Conservation (phyloP, 129 eudicot species). For the Solidago caesia region DNA sequence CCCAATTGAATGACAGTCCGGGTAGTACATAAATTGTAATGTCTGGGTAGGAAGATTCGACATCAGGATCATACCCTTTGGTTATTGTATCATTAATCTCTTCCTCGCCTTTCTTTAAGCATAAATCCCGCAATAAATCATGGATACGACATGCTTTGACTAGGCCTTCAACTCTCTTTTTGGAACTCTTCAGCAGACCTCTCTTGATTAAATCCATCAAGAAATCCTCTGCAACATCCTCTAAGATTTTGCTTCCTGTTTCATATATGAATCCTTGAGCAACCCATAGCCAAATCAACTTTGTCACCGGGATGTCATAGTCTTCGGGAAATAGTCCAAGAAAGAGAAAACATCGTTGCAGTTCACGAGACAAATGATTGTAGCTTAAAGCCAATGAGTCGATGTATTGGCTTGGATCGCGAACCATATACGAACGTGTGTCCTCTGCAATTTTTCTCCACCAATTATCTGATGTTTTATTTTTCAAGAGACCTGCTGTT, state of each 20-base stretch:
- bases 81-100: not conserved
- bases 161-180: constrained; percentile 7
- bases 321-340: constrained; percentile 30
- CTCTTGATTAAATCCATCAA: constrained; percentile 30
- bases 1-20: not conserved
- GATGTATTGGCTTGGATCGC: constrained; percentile 26
- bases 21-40: not conserved
- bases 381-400: constrained; percentile 29
- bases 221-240: constrained; percentile 22
- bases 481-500: not conserved
- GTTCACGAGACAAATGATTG: constrained; percentile 26
- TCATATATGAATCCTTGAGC: constrained; percentile 25
- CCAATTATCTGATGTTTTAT: not conserved
- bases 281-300: constrained; percentile 27
- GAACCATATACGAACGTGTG: not conserved
- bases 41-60: not conserved
- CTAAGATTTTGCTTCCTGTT: constrained; percentile 5
- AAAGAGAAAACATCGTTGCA: constrained; percentile 22
- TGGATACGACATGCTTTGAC: constrained; percentile 35
- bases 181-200: constrained; percentile 11
- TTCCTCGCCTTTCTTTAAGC: constrained; percentile 21
- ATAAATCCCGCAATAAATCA: constrained; percentile 28
- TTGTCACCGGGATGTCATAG: constrained; percentile 1
- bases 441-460: not conserved
- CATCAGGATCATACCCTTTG: not conserved